phyloP scores from a whole-genome alignment of 2,329 filamentous ascomycete species.

The Mycosphaerella sp. region DNA sequence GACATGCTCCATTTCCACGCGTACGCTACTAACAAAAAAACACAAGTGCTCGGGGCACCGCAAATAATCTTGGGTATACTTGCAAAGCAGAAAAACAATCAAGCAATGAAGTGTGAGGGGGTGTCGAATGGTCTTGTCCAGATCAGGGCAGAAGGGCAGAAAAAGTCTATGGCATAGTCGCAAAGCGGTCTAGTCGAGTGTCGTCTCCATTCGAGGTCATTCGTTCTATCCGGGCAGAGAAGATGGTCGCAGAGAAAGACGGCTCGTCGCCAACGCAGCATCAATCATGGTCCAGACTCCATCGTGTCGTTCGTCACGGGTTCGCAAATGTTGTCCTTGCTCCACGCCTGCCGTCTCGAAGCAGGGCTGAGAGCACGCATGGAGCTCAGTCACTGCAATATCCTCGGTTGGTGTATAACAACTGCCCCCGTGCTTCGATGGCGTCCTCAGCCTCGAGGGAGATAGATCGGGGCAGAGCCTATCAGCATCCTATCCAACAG shows the following conservation, averaged over 20 bases:
- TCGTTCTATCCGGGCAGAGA: neutral
- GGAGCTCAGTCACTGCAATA: neutral
- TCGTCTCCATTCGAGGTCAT: neutral
- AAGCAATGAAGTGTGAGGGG: neutral
- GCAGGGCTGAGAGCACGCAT: neutral
- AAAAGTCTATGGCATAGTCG: neutral
- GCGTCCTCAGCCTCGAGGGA: neutral
- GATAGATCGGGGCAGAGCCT: neutral
- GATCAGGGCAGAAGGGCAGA: neutral
- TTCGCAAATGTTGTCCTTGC: neutral
- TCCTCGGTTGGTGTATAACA: neutral
- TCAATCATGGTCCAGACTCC: neutral
- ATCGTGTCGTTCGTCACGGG: slow-evolving; percentile 6
- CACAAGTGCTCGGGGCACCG: neutral
- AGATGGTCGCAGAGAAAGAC: neutral
- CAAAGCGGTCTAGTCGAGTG: neutral
- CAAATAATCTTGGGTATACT: slow-evolving; percentile 1
- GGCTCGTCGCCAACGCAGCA: neutral
- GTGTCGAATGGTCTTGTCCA: neutral
- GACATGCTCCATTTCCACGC: neutral
- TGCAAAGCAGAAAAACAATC: neutral
- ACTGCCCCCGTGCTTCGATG: neutral
- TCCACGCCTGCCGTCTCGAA: neutral
- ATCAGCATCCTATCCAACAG: slow-evolving; percentile 14
- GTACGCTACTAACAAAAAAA: no score